Base-by-base conservation (phyloP, 352 stramenopile genomes). In the Pythium periplocum region DNA sequence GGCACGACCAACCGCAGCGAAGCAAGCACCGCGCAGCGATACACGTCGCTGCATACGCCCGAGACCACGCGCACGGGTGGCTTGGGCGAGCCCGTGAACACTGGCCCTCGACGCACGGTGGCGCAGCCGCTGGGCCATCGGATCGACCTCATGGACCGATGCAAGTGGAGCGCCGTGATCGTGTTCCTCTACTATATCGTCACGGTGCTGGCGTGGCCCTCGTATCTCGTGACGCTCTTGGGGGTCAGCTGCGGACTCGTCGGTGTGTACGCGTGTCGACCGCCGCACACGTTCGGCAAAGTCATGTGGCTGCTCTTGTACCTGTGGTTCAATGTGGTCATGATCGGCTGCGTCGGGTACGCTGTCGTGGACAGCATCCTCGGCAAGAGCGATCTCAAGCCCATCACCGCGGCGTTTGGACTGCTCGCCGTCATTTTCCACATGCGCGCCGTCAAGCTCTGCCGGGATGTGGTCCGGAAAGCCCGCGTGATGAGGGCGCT, bases 181-280 rank as follows among this genome's bases (percentile, higher is more conserved):
- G 47, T 62, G 5, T 9, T 40, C 31, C 17, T 62, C 30, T 62
- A 53, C 37, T 62, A 62, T 38, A 11, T 55, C 11, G 36, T 62
- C 39, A 62, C 55, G 11, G 41, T 53, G 31, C 44, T 62, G 41
- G 40, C 48, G 26, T 62, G 55, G 55, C 55, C 55, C 35, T 62
- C 55, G 11, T 8, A 57, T 30, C 53, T 44, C 32, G 49, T 62
- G 17, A 48, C 55, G 43, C 5, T 38, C 1, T 12, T 62, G n/a
- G 55, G 55, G n/a, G 35, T 48, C 7, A 3, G 41, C 10, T 56
- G 40, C 4, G 55, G 48, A 26, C 33, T 10, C 17, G 44, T 45
- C 2, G 55, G 55, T 5, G 38, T 46, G 5, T 4, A 45, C 10
- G 45, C 48, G 35, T 62, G 55, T 45, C 38, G 38, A 5, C 31